Base-by-base conservation (phyloP, 2,329 filamentous ascomycete genomes). In the Hypoxylon sp. region DNA sequence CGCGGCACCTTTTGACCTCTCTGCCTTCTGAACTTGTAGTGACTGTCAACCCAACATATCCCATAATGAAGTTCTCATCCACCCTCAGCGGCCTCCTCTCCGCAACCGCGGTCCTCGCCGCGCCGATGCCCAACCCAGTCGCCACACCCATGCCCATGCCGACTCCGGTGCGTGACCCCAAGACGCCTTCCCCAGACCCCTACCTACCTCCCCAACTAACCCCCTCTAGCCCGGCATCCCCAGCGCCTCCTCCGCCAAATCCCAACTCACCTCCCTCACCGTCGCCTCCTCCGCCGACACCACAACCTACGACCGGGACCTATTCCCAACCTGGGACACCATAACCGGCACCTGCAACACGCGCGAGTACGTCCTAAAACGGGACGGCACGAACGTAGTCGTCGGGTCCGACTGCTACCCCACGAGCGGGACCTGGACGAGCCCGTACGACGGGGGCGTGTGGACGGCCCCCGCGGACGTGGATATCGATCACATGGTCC, bases 401-500 rank as follows among this genome's bases (percentile, higher is more conserved):
- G 82, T 84, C 34, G 82, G 84, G 75, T 80, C 77, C 11, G 81
- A 84, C 32, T 96, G 92, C 76, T 78, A 83, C 1, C 77, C 90
- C 0, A 88, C 83, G 0, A 87, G 85, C 2, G 92, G 92, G 4
- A 82, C 80, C 0, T 95, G 92, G 92, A 77, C 75, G 41, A 89
- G 86, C 34, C 89, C 90, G 0, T 95, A 91, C 74, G 92, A 94
- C 72, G 91, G 91, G 15, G 88, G 80, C 0, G 87, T 82, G 1
- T 93, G 90, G 89, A 89, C 86, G 0, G 79, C 81, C 0, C 85
- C 91, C 1, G 85, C 82, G 17, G 90, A 94, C 70, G 76, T 95
- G 1, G 91, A 94, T 70, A 94, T 95, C 62, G 92, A 95, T 75
- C 92, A 95, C 75, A 83, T 95, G 78, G 91, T 96, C 2, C 91